Conservation (phyloP, 352 stramenopile species). For the Salisapilia sapeloensis region DNA sequence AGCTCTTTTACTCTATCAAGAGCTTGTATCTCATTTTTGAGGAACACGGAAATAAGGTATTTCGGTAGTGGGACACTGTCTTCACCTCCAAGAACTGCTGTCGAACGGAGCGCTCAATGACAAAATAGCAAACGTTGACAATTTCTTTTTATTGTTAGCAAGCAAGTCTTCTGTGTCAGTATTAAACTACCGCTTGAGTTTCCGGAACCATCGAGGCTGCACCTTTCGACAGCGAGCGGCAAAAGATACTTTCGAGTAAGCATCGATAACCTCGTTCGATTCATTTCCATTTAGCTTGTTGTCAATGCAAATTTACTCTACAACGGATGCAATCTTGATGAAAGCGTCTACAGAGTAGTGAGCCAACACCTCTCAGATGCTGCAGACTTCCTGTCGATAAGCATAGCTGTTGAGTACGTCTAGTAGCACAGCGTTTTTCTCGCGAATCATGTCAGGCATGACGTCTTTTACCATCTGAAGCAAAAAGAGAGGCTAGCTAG, state of each 20-base stretch:
- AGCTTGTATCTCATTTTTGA: conserved; percentile 10
- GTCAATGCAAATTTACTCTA: conserved; percentile 23
- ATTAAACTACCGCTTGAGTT: conserved; percentile 18
- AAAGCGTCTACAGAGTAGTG: conserved; percentile 60
- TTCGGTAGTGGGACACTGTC: too few species aligned
- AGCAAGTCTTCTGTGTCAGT: conserved; percentile 14
- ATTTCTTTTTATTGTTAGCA: conserved; percentile 10
- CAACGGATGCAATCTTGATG: conserved; percentile 49
- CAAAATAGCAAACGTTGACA: conserved; percentile 4
- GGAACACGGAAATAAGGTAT: conserved; percentile 28
- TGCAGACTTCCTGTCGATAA: neutral
- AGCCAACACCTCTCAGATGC: conserved; percentile 21
- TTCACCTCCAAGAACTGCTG: conserved; percentile 1
- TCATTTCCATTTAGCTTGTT: conserved; percentile 8
- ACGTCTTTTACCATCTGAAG: conserved; percentile 27
- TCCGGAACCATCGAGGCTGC: conserved; percentile 26
- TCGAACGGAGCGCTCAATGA: conserved; percentile 5
- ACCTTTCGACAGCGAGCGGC: too few species aligned
- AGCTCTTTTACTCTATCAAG: too few species aligned
- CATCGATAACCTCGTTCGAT: conserved; percentile 30
- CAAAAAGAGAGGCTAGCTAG: too few species aligned
- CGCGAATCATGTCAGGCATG: conserved; percentile 15
- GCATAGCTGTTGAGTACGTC: conserved; percentile 6
- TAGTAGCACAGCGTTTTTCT: conserved; percentile 10
- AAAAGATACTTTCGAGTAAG: conserved; percentile 13